Evolutionary conservation across 1,139 yeast species (phyloP), one percentile per base, ranked within the genome.

Genomic region (Cylindricascospora bacillispora): DNA sequence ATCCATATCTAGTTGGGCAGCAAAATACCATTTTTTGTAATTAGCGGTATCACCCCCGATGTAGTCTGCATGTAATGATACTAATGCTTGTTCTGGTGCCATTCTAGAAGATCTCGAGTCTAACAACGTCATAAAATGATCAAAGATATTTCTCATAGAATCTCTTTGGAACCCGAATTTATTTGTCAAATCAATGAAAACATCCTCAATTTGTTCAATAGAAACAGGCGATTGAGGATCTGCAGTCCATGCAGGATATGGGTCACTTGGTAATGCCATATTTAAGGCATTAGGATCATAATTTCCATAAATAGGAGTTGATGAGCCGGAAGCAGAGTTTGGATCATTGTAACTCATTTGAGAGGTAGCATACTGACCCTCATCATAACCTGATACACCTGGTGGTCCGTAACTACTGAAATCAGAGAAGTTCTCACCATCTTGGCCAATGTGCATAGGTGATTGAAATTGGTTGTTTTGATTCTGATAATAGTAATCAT

Each of bases 81-180:
- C 66, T 45, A 92, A 65, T 15, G 98, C 98, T 57, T 83, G 94
- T 38, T 83, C 80, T 15, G 98, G 95, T 13, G 95, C 75, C 94
- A 86, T 83, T 60, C 98, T 78, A 31, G 95, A 83, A 7, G 97
- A 72, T 56, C 97, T 74, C 6, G 98, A 89, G 54, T 92, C 98
- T 52, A 92, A 68, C 47, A 86, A 66, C 17, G 82, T 73, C 95
- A 92, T 80, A 57, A 89, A 77, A 59, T 83, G 92, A 55, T 92
- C 98, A 60, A 76, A 89, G 82, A 86, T 81, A 61, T 92, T 92
- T 62, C 93, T 74, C 89, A 83, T 83, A 16, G 95, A 82, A 54
- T 86, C 97, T 59, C 93, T 73, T 65, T 92, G 98, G 71, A 92
- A 92, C 40, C 98, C 98, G 59, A 92, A 85, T 59, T 80, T 79